phyloP scores from a whole-genome alignment of 768 basidiomycete genomes.

The Mycena filopes region DNA sequence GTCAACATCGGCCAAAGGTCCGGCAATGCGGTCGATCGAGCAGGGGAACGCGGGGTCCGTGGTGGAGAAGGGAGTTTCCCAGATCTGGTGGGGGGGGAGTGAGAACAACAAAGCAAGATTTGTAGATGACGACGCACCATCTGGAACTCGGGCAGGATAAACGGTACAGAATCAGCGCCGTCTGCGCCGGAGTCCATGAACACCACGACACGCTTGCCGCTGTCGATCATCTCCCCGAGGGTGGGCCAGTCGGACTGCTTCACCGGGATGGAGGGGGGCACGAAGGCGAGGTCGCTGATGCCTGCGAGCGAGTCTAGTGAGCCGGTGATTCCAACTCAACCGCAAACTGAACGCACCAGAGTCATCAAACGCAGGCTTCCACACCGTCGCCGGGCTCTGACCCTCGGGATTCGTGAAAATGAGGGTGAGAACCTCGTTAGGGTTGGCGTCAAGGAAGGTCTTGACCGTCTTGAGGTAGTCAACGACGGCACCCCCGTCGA shows the following conservation, averaged over 20 bases:
- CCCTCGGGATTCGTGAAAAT: slow-evolving; percentile 75
- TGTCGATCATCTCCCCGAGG: slow-evolving; percentile 57
- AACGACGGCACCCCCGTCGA: slow-evolving; percentile 61
- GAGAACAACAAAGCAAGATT: background rate
- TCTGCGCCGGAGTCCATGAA: slow-evolving; percentile 57
- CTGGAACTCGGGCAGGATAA: slow-evolving; percentile 53
- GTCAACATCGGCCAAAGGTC: slow-evolving; percentile 45
- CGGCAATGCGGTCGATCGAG: slow-evolving; percentile 49
- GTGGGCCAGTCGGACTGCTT: slow-evolving; percentile 56
- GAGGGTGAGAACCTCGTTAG: slow-evolving; percentile 72
- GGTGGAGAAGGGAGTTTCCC: slow-evolving; percentile 54
- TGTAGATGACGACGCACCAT: slow-evolving; percentile 39
- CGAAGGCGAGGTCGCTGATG: slow-evolving; percentile 57
- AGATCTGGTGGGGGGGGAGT: slow-evolving; percentile 38
- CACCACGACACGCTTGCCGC: slow-evolving; percentile 55
- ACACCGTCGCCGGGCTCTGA: slow-evolving; percentile 56
- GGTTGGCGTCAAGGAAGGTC: slow-evolving; percentile 66
- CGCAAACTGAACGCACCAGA: slow-evolving; percentile 48
- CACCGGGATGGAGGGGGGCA: slow-evolving; percentile 55
- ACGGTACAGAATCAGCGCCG: slow-evolving; percentile 40
- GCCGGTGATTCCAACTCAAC: background rate
- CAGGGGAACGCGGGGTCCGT: slow-evolving; percentile 54
- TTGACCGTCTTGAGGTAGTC: slow-evolving; percentile 64
- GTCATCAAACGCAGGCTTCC: slow-evolving; percentile 62
- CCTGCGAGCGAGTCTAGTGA: slow-evolving; percentile 38